These are phyloP conservation scores for Fragaria ananassa DNA, from an alignment of 306 rosid species.

Conservation along the genomic window DNA sequence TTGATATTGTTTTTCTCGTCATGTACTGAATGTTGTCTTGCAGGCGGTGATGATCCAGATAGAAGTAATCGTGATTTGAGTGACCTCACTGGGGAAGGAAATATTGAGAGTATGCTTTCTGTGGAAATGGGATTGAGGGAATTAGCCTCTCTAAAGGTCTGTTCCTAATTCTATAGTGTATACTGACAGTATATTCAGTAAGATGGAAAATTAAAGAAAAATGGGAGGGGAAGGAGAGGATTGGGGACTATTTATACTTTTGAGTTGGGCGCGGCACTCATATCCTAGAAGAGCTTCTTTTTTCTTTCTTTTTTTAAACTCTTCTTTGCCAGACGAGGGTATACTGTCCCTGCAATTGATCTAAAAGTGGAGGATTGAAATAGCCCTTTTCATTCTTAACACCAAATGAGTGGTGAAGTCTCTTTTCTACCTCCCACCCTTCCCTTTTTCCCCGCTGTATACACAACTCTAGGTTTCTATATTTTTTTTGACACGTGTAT, in stretches of 20 bases:
- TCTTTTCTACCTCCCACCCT: not conserved
- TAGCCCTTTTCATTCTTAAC: not conserved
- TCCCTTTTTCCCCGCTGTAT: not conserved
- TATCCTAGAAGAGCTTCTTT: not conserved
- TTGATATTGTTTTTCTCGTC: slow-evolving; percentile 2
- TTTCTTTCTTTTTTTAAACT: too few relatives aligned
- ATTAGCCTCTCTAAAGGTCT: slow-evolving; percentile 76
- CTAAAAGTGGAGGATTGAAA: not conserved
- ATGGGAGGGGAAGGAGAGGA: not conserved
- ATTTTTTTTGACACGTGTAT: not conserved
- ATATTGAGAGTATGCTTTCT: slow-evolving; percentile 95
- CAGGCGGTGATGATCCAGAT: slow-evolving; percentile 67
- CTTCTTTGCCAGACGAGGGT: not conserved
- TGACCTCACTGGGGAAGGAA: slow-evolving; percentile 91
- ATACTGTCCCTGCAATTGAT: not conserved
- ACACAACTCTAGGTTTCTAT: not conserved
- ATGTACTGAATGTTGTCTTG: slow-evolving; percentile 23
- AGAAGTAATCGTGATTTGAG: slow-evolving; percentile 71
- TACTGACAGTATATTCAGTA: not conserved
- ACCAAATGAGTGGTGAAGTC: not conserved
- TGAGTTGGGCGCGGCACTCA: not conserved
- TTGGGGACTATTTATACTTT: not conserved
- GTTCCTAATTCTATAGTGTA: slow-evolving; percentile 9
- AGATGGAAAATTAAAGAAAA: not conserved
- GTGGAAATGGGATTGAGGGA: slow-evolving; percentile 94